A percentile compares a stretch with the other conserved stretches of the same genome.
Conservation (phyloP, 352 stramenopile species). For the Pythium rishiriense region DNA sequence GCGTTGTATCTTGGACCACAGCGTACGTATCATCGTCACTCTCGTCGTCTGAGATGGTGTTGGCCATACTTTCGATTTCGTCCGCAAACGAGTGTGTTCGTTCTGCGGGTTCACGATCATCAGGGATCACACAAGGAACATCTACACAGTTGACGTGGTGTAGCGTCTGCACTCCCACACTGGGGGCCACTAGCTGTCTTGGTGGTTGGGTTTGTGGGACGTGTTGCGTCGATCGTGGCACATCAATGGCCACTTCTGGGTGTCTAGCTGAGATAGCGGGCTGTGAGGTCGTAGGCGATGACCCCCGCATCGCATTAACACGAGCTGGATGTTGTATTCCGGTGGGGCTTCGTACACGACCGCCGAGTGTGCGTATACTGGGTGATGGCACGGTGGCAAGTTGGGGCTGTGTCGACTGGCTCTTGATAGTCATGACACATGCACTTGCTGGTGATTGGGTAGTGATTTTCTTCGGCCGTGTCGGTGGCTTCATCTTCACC, state of each 20-base stretch:
- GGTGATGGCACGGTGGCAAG: too few species aligned
- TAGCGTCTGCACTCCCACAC: not conserved
- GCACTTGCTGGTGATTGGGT: not conserved
- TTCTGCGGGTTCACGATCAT: not conserved
- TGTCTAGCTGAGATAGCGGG: too few species aligned
- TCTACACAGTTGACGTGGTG: not conserved
- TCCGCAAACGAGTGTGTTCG: not conserved
- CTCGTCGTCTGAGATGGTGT: conserved; percentile 21
- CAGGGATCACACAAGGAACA: not conserved
- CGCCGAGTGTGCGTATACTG: too few species aligned
- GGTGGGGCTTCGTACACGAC: too few species aligned
- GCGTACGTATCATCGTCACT: conserved; percentile 11
- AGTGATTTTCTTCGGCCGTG: not conserved
- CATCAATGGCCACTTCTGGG: too few species aligned
- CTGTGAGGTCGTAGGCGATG: too few species aligned
- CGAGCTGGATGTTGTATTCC: too few species aligned
- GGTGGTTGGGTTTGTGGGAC: not conserved
- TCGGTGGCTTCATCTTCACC: not conserved
- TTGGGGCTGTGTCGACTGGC: too few species aligned
- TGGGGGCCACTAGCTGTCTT: not conserved
- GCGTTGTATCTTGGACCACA: not conserved
- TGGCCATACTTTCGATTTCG: conserved; percentile 5
- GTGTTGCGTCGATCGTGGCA: too few species aligned
- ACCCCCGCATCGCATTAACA: too few species aligned
- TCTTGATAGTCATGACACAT: too few species aligned